These are phyloP conservation scores for Spergularia azorica DNA, from an alignment of 179 eudicot species.

Conservation along the genomic window DNA sequence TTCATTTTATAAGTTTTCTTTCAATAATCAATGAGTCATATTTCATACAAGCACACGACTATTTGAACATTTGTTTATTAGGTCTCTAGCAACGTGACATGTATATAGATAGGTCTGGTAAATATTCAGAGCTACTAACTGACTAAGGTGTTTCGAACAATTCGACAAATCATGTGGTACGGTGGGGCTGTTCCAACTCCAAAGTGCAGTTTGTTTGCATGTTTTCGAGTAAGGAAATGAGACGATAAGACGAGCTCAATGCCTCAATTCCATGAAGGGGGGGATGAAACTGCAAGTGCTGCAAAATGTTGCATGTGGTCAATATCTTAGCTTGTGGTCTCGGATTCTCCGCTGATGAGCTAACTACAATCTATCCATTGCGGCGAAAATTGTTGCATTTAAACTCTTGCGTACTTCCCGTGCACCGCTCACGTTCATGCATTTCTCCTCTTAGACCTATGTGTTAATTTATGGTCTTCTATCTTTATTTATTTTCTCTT, in stretches of 20 bases:
- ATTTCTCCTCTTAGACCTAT: not conserved
- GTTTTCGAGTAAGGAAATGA: not conserved
- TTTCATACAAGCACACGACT: too few species aligned
- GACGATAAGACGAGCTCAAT: not conserved
- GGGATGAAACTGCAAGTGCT: not conserved
- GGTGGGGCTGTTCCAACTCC: too few species aligned
- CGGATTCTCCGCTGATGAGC: slow-evolving; percentile 7
- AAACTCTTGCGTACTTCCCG: not conserved
- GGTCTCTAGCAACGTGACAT: too few species aligned
- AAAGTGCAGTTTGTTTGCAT: not conserved
- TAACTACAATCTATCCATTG: not conserved
- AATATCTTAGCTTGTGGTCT: not conserved
- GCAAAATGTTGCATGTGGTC: slow-evolving; percentile 7
- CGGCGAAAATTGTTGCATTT: not conserved
- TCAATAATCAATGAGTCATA: too few species aligned
- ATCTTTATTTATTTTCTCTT: too few species aligned
- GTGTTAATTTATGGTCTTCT: not conserved
- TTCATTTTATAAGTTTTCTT: too few species aligned
- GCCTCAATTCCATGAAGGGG: slow-evolving; percentile 18
- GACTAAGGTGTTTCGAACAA: not conserved
- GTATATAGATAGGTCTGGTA: too few species aligned
- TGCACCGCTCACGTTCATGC: slow-evolving; percentile 11
- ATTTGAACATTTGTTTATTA: too few species aligned
- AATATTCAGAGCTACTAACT: too few species aligned
- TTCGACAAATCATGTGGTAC: not conserved